A percentile compares a stretch with the other conserved stretches of the same genome.
Evolutionary conservation across 805 yeast genomes (phyloP).

Genomic region (Candida sonorensis): DNA sequence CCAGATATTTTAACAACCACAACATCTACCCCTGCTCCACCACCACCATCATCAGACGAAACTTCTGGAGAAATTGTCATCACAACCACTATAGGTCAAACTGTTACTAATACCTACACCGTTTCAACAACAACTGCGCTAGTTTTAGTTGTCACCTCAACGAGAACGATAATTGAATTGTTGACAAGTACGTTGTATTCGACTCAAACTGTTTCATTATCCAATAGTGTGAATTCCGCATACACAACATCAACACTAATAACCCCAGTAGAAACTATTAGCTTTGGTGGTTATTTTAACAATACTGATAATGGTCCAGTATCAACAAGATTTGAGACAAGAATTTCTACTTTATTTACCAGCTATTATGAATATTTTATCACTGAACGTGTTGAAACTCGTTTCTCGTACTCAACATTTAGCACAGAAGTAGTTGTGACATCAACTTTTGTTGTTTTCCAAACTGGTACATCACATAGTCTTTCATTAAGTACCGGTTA

Average conservation of each 20-base stretch:
- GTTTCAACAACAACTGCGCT: slow-evolving; percentile 8
- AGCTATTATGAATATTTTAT: too few relatives aligned
- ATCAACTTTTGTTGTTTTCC: slow-evolving; percentile 5
- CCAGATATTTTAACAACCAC: slow-evolving; percentile 7
- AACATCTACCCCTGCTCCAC: slow-evolving; percentile 8
- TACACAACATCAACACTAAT: too few relatives aligned
- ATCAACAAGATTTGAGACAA: too few relatives aligned
- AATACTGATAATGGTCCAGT: too few relatives aligned
- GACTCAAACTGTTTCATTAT: too few relatives aligned
- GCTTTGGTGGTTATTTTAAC: too few relatives aligned
- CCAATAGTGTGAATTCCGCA: too few relatives aligned
- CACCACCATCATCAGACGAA: slow-evolving; percentile 8
- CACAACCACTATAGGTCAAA: slow-evolving; percentile 9
- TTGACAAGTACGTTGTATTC: background rate
- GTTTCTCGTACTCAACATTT: too few relatives aligned
- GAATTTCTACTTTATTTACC: too few relatives aligned
- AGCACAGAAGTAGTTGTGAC: background rate
- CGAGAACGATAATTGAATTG: slow-evolving; percentile 4
- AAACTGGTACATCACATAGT: slow-evolving; percentile 9
- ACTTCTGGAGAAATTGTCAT: slow-evolving; percentile 6
- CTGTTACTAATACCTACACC: slow-evolving; percentile 10
- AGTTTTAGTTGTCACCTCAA: slow-evolving; percentile 9
- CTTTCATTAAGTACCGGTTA: slow-evolving; percentile 1
- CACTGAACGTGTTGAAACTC: too few relatives aligned
- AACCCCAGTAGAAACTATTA: too few relatives aligned